Conservation (phyloP, 768 basidiomycete genomes). For the Xerocomus spinulosus region DNA sequence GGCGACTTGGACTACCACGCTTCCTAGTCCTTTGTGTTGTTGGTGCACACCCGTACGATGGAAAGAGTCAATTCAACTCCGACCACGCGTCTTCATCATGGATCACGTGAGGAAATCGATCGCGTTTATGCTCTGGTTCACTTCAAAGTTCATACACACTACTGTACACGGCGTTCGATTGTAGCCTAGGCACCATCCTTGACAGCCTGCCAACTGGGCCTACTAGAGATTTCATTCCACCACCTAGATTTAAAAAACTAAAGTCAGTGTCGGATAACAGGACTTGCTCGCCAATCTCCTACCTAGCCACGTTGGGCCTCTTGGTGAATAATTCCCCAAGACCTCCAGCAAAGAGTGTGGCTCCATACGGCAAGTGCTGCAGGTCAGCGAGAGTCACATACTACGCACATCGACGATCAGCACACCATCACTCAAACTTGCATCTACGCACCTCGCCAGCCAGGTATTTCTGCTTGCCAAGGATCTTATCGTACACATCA, state of each 20-base stretch:
- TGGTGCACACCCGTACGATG: no score
- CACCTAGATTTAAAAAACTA: conserved; percentile 39
- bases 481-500: conserved; percentile 49
- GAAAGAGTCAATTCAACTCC: no score
- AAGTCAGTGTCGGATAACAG: no score
- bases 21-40: no score
- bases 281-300: no score
- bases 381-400: conserved; percentile 54
- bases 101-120: no score
- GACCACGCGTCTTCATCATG: no score
- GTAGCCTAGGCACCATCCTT: conserved; percentile 31
- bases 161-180: not conserved
- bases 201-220: conserved; percentile 44
- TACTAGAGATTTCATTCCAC: conserved; percentile 45
- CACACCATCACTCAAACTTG: not conserved
- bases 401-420: conserved; percentile 18
- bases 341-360: conserved; percentile 22
- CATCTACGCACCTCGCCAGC: conserved; percentile 47
- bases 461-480: conserved; percentile 51
- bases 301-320: conserved; percentile 45
- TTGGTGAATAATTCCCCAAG: conserved; percentile 28
- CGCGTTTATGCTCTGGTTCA: no score
- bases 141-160: not conserved
- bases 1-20: no score
- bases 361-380: conserved; percentile 49